Evolutionary conservation across 106 monocot species (phyloP).

Genomic region (Hemerocallis citrina): DNA sequence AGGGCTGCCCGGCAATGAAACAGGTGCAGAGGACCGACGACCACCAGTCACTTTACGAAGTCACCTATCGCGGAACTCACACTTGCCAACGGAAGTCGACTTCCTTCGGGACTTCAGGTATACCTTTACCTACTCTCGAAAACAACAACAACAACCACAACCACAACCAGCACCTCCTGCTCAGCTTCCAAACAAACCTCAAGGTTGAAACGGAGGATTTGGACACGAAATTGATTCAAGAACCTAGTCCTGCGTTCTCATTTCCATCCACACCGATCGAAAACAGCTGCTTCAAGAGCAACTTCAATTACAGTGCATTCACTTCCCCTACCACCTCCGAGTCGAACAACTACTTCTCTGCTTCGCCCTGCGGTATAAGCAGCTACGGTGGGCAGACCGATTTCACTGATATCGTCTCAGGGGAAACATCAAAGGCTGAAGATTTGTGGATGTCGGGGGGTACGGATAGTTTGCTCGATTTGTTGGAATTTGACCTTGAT

Average conservation of each 20-base stretch:
- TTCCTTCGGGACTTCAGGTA: background rate
- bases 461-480: conserved; percentile 20
- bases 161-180: no score
- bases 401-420: no score
- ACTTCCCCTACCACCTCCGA: no score
- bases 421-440: no score
- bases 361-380: background rate
- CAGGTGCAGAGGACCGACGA: conserved; percentile 33
- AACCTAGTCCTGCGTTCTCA: conserved; percentile 27
- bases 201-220: no score
- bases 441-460: no score
- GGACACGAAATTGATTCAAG: no score
- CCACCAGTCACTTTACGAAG: conserved; percentile 15
- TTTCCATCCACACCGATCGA: conserved; percentile 24
- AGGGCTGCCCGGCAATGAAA: conserved; percentile 37
- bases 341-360: conserved; percentile 21
- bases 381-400: background rate
- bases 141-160: no score
- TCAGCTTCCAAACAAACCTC: no score
- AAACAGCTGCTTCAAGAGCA: no score
- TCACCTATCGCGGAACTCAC: conserved; percentile 28
- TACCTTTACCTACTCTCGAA: background rate
- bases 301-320: no score
- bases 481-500: conserved; percentile 7
- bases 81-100: conserved; percentile 9